These are phyloP conservation scores for Erysimum cheiranthoides DNA, from an alignment of 345 rosid species.

Conservation along the genomic window DNA sequence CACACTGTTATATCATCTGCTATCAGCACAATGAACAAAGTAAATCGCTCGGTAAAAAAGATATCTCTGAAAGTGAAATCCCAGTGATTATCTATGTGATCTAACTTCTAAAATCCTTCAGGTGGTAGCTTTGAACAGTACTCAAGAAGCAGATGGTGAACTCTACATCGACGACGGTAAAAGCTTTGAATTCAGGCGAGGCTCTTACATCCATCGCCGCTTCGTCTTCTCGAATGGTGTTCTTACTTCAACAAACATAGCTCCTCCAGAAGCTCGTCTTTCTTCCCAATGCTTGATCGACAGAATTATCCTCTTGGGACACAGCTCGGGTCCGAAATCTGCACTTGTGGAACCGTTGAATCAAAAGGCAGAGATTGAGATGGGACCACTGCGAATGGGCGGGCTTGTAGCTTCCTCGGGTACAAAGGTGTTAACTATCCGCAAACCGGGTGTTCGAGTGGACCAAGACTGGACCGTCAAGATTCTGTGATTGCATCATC, in stretches of 20 bases:
- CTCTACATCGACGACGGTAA: slow-evolving; percentile 94
- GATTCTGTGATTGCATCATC: slow-evolving; percentile 54
- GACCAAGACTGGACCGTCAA: slow-evolving; percentile 83
- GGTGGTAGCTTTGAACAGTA: slow-evolving; percentile 94
- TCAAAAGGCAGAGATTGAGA: slow-evolving; percentile 61
- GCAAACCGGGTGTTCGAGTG: slow-evolving; percentile 82
- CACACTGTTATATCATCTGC: slow-evolving; percentile 9
- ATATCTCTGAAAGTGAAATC: neutral
- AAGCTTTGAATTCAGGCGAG: slow-evolving; percentile 72
- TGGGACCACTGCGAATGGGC: slow-evolving; percentile 67
- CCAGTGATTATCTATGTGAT: neutral
- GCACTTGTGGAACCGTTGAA: slow-evolving; percentile 77
- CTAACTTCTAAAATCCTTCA: slow-evolving; percentile 32
- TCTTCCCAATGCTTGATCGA: slow-evolving; percentile 66
- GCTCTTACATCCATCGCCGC: slow-evolving; percentile 81
- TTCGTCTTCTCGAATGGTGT: slow-evolving; percentile 72
- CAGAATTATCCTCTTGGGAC: slow-evolving; percentile 82
- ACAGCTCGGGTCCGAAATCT: slow-evolving; percentile 51
- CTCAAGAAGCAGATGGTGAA: slow-evolving; percentile 88
- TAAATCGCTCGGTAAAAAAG: neutral
- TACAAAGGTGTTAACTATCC: slow-evolving; percentile 65
- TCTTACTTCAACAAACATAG: slow-evolving; percentile 64
- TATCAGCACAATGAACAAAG: neutral
- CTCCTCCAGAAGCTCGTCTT: slow-evolving; percentile 54
- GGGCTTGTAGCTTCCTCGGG: slow-evolving; percentile 41